A percentile compares a stretch with the other conserved stretches of the same genome.
These are phyloP conservation scores for Argentina anserina DNA, from an alignment of 306 rosid genomes.

Conservation along the genomic window DNA sequence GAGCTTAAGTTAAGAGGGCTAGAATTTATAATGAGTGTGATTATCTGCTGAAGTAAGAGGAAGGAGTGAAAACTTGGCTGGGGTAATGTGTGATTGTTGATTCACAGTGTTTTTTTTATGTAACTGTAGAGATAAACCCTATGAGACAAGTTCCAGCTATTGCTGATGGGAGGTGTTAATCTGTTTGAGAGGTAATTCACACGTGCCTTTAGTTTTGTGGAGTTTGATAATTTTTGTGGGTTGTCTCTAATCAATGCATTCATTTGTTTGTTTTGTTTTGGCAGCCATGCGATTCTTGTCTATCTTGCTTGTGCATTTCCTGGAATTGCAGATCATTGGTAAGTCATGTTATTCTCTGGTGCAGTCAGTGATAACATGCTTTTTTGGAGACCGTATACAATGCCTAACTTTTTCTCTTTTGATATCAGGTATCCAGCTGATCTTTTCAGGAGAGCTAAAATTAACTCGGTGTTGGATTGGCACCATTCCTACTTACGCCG, in stretches of 20 bases:
- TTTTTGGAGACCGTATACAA: background rate
- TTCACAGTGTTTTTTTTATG: conserved; percentile 1
- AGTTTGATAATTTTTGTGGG: background rate
- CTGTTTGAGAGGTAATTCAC: conserved; percentile 69
- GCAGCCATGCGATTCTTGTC: conserved; percentile 85
- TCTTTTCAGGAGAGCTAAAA: conserved; percentile 73
- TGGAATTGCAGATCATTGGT: conserved; percentile 84
- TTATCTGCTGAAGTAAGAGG: background rate
- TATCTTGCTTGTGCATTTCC: conserved; percentile 79
- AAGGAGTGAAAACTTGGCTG: background rate
- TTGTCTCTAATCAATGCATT: background rate
- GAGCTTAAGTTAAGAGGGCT: background rate
- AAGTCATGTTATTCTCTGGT: conserved; percentile 30
- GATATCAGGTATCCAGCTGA: conserved; percentile 81
- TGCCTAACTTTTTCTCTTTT: conserved; percentile 11
- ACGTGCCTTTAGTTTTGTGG: background rate
- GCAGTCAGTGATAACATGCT: background rate
- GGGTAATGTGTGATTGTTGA: background rate
- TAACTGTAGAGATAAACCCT: conserved; percentile 71
- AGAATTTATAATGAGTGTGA: background rate
- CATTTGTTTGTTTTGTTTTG: conserved; percentile 16
- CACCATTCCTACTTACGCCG: conserved; percentile 76
- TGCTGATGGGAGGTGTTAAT: conserved; percentile 75
- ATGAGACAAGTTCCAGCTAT: conserved; percentile 72
- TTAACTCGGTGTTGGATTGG: conserved; percentile 82